Percentiles rank a stretch among this genome's conserved stretches.
These are phyloP conservation scores for Sordariomycetes sp. DNA, from an alignment of 2,329 filamentous ascomycete species.

Conservation along the genomic window DNA sequence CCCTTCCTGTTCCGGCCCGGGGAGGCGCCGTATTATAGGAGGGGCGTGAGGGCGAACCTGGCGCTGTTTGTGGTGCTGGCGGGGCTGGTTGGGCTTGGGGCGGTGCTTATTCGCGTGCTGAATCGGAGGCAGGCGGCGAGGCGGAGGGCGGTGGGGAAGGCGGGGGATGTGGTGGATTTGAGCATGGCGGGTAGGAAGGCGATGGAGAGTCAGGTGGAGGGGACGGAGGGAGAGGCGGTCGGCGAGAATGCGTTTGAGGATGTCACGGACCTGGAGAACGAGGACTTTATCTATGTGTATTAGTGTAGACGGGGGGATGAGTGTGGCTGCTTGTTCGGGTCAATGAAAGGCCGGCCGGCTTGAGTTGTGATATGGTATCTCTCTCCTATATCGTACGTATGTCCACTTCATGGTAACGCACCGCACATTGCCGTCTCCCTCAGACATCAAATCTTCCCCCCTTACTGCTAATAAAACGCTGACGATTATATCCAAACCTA, in stretches of 20 bases:
- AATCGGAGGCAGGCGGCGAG: conserved; percentile 45
- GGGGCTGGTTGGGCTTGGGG: conserved; percentile 40
- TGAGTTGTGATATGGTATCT: no score
- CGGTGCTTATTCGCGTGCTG: conserved; percentile 40
- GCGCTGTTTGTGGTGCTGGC: conserved; percentile 43
- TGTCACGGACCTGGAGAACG: conserved; percentile 24
- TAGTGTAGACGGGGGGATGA: not conserved
- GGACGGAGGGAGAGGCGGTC: conserved; percentile 10
- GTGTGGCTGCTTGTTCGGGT: no score
- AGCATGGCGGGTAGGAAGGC: conserved; percentile 39
- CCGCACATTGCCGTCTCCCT: no score
- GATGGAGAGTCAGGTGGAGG: conserved; percentile 16
- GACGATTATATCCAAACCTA: no score
- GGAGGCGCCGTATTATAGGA: conserved; percentile 48
- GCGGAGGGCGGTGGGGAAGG: conserved; percentile 49
- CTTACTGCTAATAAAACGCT: no score
- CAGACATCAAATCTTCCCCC: no score
- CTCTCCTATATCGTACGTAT: no score
- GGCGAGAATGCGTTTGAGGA: conserved; percentile 38
- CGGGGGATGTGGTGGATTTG: conserved; percentile 44
- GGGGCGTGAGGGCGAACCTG: conserved; percentile 44
- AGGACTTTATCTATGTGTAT: conserved; percentile 4
- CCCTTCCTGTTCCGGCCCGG: conserved; percentile 48
- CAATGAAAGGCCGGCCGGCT: no score
- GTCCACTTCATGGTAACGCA: no score